These are phyloP conservation scores for Cruciata laevipes DNA, from an alignment of 257 asterid genomes.

Conservation along the genomic window DNA sequence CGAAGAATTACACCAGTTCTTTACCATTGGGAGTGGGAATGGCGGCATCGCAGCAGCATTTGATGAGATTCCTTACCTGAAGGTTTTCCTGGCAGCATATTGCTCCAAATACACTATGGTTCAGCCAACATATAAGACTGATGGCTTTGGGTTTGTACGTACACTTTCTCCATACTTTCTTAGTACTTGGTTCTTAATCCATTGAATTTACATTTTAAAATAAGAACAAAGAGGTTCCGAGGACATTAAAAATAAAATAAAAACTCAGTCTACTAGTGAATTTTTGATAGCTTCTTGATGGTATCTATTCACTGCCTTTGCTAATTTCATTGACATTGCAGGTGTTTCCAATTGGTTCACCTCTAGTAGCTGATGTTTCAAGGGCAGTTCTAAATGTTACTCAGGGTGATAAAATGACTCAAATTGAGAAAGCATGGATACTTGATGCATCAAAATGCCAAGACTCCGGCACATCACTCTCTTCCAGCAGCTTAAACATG, in stretches of 20 bases:
- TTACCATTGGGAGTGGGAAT: constrained; percentile 23
- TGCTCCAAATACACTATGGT: constrained; percentile 24
- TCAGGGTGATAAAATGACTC: constrained; percentile 31
- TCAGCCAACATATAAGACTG: constrained; percentile 27
- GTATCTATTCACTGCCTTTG: not conserved
- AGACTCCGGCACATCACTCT: not conserved
- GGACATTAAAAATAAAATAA: too few species aligned
- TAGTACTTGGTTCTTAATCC: not conserved
- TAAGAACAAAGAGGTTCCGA: too few species aligned
- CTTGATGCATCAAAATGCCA: not conserved
- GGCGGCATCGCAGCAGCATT: constrained; percentile 36
- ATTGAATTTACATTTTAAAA: too few species aligned
- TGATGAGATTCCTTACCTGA: constrained; percentile 37
- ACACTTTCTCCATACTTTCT: not conserved
- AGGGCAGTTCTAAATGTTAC: constrained; percentile 41
- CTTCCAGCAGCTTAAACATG: constrained; percentile 36
- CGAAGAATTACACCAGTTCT: constrained; percentile 19
- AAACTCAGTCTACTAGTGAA: too few species aligned
- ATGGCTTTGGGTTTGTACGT: constrained; percentile 37
- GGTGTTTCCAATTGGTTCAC: constrained; percentile 59
- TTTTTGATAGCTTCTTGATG: not conserved
- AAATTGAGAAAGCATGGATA: constrained; percentile 39
- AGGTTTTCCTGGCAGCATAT: constrained; percentile 24
- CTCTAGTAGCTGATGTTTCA: constrained; percentile 43
- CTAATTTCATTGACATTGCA: constrained; percentile 8